phyloP scores from a whole-genome alignment of 192 early-diverging fungal genomes.

The Pecoramyces ruminantium region DNA sequence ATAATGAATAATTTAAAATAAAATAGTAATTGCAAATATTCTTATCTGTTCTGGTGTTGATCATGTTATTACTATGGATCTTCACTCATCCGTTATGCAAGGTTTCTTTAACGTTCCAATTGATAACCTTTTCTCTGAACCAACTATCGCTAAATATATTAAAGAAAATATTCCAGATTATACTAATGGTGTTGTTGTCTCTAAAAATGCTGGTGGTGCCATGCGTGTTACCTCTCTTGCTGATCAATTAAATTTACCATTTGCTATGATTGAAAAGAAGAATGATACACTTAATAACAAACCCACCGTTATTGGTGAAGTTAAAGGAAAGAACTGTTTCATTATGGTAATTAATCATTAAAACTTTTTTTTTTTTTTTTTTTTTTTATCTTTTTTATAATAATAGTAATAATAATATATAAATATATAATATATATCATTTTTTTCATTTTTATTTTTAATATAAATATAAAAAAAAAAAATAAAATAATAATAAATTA shows the following conservation, averaged over 20 bases:
- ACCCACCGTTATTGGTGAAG: conserved; percentile 43
- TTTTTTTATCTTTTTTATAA: too few relatives aligned
- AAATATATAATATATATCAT: too few relatives aligned
- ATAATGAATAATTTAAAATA: background rate
- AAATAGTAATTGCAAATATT: conserved; percentile 77
- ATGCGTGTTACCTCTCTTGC: conserved; percentile 90
- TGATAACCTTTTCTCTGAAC: conserved; percentile 87
- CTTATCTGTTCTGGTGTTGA: conserved; percentile 84
- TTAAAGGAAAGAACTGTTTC: conserved; percentile 25
- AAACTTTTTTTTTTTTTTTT: background rate
- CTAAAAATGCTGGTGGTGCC: conserved; percentile 89
- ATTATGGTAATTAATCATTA: conserved; percentile 13
- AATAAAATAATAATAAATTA: too few relatives aligned
- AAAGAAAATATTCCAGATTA: conserved; percentile 46
- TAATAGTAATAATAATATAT: too few relatives aligned
- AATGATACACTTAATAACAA: conserved; percentile 51
- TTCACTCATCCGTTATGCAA: conserved; percentile 89
- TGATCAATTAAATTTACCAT: conserved; percentile 78
- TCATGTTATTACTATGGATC: conserved; percentile 96
- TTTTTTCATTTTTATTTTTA: too few relatives aligned
- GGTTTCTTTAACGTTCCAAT: conserved; percentile 85
- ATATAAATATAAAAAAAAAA: too few relatives aligned
- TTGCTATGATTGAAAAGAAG: conserved; percentile 83
- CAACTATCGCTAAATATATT: conserved; percentile 77
- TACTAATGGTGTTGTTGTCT: conserved; percentile 60